Percentiles rank a stretch among this genome's conserved stretches.
Evolutionary conservation across 352 stramenopile species (phyloP).

Genomic region (Globisporangium paddicum): DNA sequence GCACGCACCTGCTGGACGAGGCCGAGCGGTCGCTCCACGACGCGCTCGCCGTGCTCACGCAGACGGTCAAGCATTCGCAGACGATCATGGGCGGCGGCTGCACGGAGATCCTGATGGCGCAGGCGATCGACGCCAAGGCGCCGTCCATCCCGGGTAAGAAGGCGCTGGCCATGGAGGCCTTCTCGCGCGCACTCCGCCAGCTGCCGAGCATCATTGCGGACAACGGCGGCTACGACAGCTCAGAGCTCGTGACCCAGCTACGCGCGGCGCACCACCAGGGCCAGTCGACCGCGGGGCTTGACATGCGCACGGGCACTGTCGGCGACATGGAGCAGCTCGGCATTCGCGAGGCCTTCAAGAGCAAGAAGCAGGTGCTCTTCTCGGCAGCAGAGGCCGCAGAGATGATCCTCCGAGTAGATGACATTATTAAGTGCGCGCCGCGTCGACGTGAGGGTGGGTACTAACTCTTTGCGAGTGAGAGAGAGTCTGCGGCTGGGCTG

Average conservation of each 20-base stretch:
- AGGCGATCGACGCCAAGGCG: conserved; percentile 89
- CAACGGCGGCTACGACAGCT: conserved; percentile 98
- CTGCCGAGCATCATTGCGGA: conserved; percentile 98
- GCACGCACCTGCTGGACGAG: conserved; percentile 97
- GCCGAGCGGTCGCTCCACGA: conserved; percentile 99
- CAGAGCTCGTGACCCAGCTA: conserved; percentile 97
- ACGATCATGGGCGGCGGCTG: conserved; percentile 97
- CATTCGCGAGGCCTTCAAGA: conserved; percentile 95
- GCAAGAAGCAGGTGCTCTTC: conserved; percentile 97
- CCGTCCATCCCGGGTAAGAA: conserved; percentile 96
- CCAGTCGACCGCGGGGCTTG: conserved; percentile 91
- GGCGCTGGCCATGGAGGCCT: conserved; percentile 97
- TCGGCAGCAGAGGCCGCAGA: conserved; percentile 98
- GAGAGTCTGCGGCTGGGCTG: background rate
- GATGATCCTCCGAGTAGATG: conserved; percentile 99
- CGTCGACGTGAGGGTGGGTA: conserved; percentile 62
- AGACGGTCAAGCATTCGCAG: conserved; percentile 96
- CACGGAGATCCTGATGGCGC: conserved; percentile 96
- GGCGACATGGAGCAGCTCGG: conserved; percentile 97
- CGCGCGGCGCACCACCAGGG: conserved; percentile 92
- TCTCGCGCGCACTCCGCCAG: conserved; percentile 94
- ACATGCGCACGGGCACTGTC: conserved; percentile 96
- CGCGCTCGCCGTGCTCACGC: conserved; percentile 95
- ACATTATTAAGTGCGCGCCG: conserved; percentile 96
- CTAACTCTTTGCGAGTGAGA: background rate